Base-by-base conservation (phyloP, 345 rosid species). In the Eutrema yunnanense region DNA sequence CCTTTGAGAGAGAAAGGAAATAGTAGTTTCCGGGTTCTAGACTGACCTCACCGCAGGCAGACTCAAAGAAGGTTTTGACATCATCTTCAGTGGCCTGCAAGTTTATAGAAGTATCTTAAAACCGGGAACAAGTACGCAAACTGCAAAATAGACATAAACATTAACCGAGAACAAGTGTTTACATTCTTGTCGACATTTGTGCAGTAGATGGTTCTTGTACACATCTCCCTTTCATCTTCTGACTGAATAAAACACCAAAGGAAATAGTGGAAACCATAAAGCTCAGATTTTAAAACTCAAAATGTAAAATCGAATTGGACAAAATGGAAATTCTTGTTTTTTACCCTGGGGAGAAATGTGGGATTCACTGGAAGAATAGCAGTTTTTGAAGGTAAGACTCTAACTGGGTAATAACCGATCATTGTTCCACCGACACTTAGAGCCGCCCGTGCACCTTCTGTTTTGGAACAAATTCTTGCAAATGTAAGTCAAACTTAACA, bases 321-420 rank as follows among this genome's bases (percentile, higher is more conserved):
- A 34, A 38, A 68, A 9, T 26, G 19, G 13, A 46, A 12, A 33
- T 10, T 42, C 34, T 33, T 32, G 50, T 47, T 44, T 60, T 80
- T 73, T 83, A 90, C 98, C 95, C 91, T 83, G 50, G 96, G 96
- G 69, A 92, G 94, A 83, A 82, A 92, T 56, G 83, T 90, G 29
- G 98, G 98, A 81, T 92, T 92, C 80, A 92, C 98, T n/a, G 96
- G 98, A 73, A 88, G 95, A 41, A 92, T 92, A 47, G 98, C 95
- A 27, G 98, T 90, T 80, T 90, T 92, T 42, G 98, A 92, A 76
- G 96, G 98, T 76, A 90, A 81, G 70, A 92, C 91, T 78, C 88
- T 86, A 72, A 92, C 86, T 10, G 92, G 98, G 75, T 90, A 86
- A 70, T 78, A 92, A 16, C 98, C 98, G 8, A 92, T 84, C 86